phyloP scores from a whole-genome alignment of 495 filamentous ascomycete genomes.

The Parathielavia appendiculata region DNA sequence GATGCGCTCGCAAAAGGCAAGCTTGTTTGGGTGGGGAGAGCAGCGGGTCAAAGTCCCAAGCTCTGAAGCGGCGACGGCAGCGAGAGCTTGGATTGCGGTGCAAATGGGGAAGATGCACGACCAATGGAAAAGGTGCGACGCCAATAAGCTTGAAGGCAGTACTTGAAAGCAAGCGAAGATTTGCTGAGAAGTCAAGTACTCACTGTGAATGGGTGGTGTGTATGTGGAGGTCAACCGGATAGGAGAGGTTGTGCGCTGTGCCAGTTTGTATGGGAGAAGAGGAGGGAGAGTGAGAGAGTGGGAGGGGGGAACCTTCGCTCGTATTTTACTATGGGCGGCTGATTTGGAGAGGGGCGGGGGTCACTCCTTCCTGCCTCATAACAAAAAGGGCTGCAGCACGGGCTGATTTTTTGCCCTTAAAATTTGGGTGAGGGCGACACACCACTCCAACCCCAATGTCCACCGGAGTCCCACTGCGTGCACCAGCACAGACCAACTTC shows the following conservation, averaged over 20 bases:
- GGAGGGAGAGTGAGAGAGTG: conserved; percentile 50
- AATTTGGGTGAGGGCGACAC: conserved; percentile 25
- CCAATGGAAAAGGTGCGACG: conserved; percentile 11
- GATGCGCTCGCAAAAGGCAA: conserved; percentile 7
- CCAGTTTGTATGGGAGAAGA: conserved; percentile 48
- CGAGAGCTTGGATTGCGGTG: conserved; percentile 7
- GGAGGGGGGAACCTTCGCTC: conserved; percentile 47
- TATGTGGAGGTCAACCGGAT: conserved; percentile 18
- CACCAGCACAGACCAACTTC: conserved; percentile 2
- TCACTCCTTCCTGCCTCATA: conserved; percentile 36
- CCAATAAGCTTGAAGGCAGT: conserved; percentile 16
- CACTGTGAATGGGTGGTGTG: conserved; percentile 11
- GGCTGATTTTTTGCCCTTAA: conserved; percentile 33
- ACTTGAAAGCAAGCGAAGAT: conserved; percentile 23
- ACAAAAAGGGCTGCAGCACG: conserved; percentile 36
- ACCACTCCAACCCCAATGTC: conserved; percentile 20
- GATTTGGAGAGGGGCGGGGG: conserved; percentile 44
- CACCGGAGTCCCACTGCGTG: neutral
- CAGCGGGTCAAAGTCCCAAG: conserved; percentile 1
- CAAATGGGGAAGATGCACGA: conserved; percentile 1
- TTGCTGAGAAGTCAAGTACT: conserved; percentile 27
- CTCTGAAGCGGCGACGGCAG: conserved; percentile 13
- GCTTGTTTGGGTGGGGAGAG: conserved; percentile 13
- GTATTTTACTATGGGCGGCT: conserved; percentile 60
- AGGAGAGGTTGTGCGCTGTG: conserved; percentile 26